These are phyloP conservation scores for Polytrichum commune DNA, from an alignment of 225 moss, liverwort and hornwort species.

Conservation along the genomic window DNA sequence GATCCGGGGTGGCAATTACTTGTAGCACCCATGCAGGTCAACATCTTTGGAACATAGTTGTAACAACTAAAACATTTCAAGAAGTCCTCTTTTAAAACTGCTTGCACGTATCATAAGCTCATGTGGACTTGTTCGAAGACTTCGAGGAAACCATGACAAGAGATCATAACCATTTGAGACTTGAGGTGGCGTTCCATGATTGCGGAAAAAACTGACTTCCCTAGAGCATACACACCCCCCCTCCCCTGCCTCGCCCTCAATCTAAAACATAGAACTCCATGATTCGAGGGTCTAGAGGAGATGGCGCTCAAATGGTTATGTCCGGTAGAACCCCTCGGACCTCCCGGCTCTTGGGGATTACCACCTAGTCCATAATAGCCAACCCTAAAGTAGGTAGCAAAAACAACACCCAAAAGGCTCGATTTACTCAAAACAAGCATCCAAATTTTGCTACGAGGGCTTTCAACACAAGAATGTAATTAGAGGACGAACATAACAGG, in stretches of 20 bases:
- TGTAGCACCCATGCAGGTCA: too few relatives aligned
- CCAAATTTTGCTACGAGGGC: not conserved
- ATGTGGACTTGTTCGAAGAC: not conserved
- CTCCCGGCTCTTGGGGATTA: too few relatives aligned
- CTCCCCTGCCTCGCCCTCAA: too few relatives aligned
- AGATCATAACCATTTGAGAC: not conserved
- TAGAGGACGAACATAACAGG: not conserved
- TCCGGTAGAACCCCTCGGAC: too few relatives aligned
- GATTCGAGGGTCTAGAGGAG: too few relatives aligned
- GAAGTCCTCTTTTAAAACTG: not conserved
- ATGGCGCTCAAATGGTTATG: too few relatives aligned
- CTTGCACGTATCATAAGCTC: too few relatives aligned
- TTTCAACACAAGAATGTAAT: too few relatives aligned
- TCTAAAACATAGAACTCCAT: too few relatives aligned
- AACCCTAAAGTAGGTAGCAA: not conserved
- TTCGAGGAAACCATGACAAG: not conserved
- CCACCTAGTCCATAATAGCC: too few relatives aligned
- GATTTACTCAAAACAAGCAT: not conserved
- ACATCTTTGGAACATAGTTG: not conserved
- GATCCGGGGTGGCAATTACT: too few relatives aligned
- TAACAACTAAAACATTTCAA: not conserved
- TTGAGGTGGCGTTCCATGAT: not conserved
- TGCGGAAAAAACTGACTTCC: not conserved
- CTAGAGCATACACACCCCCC: not conserved
- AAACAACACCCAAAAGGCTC: not conserved